Base-by-base conservation (phyloP, 1,284 basidiomycete species). In the Rhizoctonia solani region DNA sequence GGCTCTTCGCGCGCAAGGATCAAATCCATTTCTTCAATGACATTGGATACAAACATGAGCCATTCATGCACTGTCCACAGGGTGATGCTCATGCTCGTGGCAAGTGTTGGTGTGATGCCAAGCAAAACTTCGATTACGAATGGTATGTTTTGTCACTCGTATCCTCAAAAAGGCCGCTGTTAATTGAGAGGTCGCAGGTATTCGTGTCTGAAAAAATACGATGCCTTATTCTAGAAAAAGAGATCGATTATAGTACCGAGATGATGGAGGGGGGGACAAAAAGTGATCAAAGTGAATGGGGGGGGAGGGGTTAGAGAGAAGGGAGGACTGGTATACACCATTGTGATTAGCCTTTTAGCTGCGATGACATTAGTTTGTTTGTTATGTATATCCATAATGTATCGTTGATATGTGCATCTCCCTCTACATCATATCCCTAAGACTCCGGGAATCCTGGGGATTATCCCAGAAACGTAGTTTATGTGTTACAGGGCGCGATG, bases 141-240 rank as follows among this genome's bases (percentile, higher is more conserved):
- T 69, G 71, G 73, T 73, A 68, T 4, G 71, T 66, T 16, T 23
- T 30, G n/a, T 49, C n/a, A n/a, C 52, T 56, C 5, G 21, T 53
- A 4, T 27, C n/a, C 47, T 32, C 21, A 44, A 11, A 39, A 42
- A 34, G 52, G 44, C 66, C n/a, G n/a, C 63, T 39, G 14, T 47
- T 30, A 55, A 3, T 73, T 90, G 89, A 91, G 74, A 86, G 87
- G 71, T 85, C 89, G 71, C 85, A 65, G 88, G 86, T 92, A 92
- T 78, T 92, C 90, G 34, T 92, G 90, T 74, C 76, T 89, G 74
- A 85, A 84, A 71, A 82, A 81, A 74, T 91, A 89, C 73, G 88
- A 91, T 72, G 77, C 75, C 41, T 69, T 90, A 74, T 88, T 89
- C 77, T 72, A 34, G 32, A 16, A 44, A n/a, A 50, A 50, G 16